These are phyloP conservation scores for Rosa lucieae DNA, from an alignment of 306 rosid species.

Conservation along the genomic window DNA sequence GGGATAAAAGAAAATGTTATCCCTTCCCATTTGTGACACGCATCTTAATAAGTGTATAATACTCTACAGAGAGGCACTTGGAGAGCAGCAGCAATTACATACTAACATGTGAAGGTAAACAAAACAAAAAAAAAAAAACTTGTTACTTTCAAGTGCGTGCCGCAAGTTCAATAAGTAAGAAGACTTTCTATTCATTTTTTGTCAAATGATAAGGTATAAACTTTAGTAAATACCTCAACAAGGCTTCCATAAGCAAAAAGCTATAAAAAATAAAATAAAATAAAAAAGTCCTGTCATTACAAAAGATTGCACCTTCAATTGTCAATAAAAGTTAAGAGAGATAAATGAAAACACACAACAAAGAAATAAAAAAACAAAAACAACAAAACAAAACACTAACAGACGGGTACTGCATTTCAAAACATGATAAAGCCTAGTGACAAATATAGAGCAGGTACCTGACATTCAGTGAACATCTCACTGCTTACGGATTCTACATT, in stretches of 20 bases:
- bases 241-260: neutral
- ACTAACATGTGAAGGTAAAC: neutral
- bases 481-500: conserved; percentile 85
- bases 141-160: neutral
- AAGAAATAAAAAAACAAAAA: neutral
- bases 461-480: conserved; percentile 90
- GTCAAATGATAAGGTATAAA: neutral
- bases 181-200: neutral
- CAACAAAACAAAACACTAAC: neutral
- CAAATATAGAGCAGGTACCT: conserved; percentile 53
- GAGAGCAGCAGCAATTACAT: neutral
- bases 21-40: neutral
- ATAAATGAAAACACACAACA: neutral
- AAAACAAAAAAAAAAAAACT: neutral
- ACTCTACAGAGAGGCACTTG: neutral
- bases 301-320: neutral
- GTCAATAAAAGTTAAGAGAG: neutral
- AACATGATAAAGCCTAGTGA: neutral
- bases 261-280: neutral
- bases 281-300: neutral
- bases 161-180: neutral
- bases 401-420: neutral
- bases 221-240: neutral
- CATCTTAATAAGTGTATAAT: neutral
- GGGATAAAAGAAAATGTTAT: neutral